Evolutionary conservation across 176 grass and related monocot species (phyloP).

Genomic region (Carex kokanica): DNA sequence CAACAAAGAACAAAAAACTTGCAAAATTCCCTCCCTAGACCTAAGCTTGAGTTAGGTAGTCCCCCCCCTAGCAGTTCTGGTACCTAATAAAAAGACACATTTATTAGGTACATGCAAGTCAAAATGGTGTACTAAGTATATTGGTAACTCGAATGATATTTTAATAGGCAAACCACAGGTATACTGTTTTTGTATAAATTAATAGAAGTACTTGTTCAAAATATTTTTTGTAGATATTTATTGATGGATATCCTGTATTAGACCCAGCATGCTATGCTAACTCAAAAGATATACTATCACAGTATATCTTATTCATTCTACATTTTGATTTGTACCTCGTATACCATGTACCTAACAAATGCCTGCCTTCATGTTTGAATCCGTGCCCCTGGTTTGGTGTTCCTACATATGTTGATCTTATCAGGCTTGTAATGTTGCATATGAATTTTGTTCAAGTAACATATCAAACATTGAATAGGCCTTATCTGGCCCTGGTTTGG

Average conservation of each 20-base stretch:
- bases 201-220: neutral
- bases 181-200: neutral
- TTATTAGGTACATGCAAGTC: neutral
- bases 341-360: neutral
- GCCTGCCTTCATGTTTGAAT: neutral
- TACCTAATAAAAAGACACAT: neutral
- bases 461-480: constrained; percentile 40
- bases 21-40: no score
- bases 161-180: neutral
- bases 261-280: neutral
- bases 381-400: neutral
- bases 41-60: no score
- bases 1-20: no score
- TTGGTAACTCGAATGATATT: neutral
- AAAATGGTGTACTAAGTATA: neutral
- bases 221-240: neutral
- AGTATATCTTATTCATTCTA: neutral
- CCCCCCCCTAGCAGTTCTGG: no score
- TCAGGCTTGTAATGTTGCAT: neutral
- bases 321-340: neutral
- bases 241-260: neutral
- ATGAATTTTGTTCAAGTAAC: constrained; percentile 9
- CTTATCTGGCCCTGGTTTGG: neutral
- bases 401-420: neutral
- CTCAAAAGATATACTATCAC: no score